phyloP scores from a whole-genome alignment of 2,329 filamentous ascomycete genomes.

The Cytospora schulzeri region DNA sequence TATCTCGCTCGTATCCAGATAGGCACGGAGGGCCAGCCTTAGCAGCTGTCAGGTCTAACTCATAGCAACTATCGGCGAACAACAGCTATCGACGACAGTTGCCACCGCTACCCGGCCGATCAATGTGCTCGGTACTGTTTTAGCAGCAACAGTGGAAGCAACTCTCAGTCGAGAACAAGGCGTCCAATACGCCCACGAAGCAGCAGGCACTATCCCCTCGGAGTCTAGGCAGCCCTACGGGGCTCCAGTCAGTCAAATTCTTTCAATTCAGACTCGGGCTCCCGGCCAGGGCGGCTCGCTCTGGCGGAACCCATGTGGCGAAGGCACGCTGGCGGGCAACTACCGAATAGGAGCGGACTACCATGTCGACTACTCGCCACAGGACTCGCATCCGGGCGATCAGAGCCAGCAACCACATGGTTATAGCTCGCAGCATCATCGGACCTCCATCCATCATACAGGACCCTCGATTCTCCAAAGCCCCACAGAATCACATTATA shows the following conservation, averaged over 20 bases:
- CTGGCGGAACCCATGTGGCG: slow-evolving; percentile 75
- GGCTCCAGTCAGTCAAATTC: slow-evolving; percentile 57
- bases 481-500: slow-evolving; percentile 39
- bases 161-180: slow-evolving; percentile 36
- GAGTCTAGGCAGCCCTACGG: slow-evolving; percentile 51
- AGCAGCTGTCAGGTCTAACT: slow-evolving; percentile 26
- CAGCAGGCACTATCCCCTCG: slow-evolving; percentile 33
- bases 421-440: slow-evolving; percentile 58
- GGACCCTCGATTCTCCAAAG: slow-evolving; percentile 49
- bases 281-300: slow-evolving; percentile 75
- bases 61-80: slow-evolving; percentile 29
- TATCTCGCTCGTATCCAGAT: slow-evolving; percentile 6
- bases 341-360: slow-evolving; percentile 71
- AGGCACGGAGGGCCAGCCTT: slow-evolving; percentile 19
- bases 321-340: slow-evolving; percentile 72
- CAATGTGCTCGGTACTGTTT: slow-evolving; percentile 41
- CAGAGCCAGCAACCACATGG: slow-evolving; percentile 65
- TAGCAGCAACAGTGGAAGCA: slow-evolving; percentile 36
- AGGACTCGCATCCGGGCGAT: slow-evolving; percentile 65
- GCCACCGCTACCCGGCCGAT: slow-evolving; percentile 34
- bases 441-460: slow-evolving; percentile 52
- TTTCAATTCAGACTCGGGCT: slow-evolving; percentile 64
- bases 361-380: slow-evolving; percentile 74
- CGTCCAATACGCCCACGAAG: slow-evolving; percentile 37
- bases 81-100: slow-evolving; percentile 25